Percentiles rank a stretch among this genome's conserved stretches.
These are phyloP conservation scores for Kitagawia praeruptora DNA, from an alignment of 129 eudicot species.

Conservation along the genomic window DNA sequence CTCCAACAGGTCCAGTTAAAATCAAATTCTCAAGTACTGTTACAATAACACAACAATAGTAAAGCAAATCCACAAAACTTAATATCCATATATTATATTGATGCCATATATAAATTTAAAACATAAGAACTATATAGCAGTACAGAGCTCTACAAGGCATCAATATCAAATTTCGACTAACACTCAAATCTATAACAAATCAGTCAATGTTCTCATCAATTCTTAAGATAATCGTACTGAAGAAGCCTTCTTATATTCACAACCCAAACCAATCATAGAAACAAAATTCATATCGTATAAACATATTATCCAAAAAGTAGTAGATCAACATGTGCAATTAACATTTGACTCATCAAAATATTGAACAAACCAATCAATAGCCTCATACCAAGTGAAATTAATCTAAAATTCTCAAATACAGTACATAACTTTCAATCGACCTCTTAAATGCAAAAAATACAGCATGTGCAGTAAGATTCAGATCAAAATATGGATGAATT, in stretches of 20 bases:
- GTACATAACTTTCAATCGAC: no score
- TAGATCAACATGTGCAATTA: neutral
- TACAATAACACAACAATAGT: slow-evolving; percentile 6
- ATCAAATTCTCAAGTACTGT: no score
- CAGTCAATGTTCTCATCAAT: neutral
- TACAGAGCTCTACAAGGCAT: neutral
- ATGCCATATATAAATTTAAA: neutral
- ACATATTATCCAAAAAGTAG: neutral
- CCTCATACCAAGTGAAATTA: no score
- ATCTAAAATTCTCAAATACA: no score
- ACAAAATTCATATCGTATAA: neutral
- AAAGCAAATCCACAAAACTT: neutral
- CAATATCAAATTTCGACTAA: neutral
- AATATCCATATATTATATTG: neutral
- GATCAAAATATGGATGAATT: no score
- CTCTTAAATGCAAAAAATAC: no score
- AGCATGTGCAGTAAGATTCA: no score
- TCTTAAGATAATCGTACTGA: neutral
- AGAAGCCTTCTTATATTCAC: neutral
- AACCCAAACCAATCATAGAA: neutral
- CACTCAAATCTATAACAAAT: neutral
- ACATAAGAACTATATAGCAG: neutral
- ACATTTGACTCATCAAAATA: neutral
- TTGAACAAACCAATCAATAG: no score
- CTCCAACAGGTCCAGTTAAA: neutral